phyloP scores from a whole-genome alignment of 192 early-diverging fungal genomes.

The Entomortierella parvispora region DNA sequence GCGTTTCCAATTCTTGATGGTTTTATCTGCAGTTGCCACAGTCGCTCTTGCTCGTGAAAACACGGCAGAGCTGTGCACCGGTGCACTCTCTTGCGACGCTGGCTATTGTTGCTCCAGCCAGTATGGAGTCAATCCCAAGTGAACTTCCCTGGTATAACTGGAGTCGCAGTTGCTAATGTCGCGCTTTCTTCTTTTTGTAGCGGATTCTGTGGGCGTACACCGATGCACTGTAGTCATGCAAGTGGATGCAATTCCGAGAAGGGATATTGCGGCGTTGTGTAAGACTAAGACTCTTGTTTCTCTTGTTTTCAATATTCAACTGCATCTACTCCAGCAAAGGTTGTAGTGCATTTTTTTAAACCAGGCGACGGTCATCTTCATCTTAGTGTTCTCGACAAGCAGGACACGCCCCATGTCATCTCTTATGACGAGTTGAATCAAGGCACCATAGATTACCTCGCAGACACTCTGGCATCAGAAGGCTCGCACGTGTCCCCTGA shows the following conservation, averaged over 20 bases:
- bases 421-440: slow-evolving; percentile 19
- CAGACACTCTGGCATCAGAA: slow-evolving; percentile 10
- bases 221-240: slow-evolving; percentile 19
- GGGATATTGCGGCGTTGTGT: slow-evolving; percentile 55
- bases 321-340: background rate
- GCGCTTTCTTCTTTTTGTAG: slow-evolving; percentile 5
- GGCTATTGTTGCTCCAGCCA: slow-evolving; percentile 42
- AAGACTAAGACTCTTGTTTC: slow-evolving; percentile 3
- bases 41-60: slow-evolving; percentile 16
- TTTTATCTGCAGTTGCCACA: slow-evolving; percentile 7
- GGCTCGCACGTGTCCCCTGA: slow-evolving; percentile 33
- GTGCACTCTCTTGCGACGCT: slow-evolving; percentile 12
- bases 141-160: background rate
- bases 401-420: slow-evolving; percentile 26
- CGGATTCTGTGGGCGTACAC: slow-evolving; percentile 35
- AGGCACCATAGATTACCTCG: background rate
- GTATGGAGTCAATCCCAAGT: background rate
- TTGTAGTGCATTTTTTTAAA: background rate
- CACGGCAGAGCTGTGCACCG: slow-evolving; percentile 15
- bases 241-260: slow-evolving; percentile 55
- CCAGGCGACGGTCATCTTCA: background rate
- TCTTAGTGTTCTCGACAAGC: slow-evolving; percentile 24
- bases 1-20: slow-evolving; percentile 17
- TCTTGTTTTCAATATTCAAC: background rate
- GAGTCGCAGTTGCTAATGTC: background rate